Base-by-base conservation (phyloP, 148 eudicot species). In the Rhododendron ferrugineum region DNA sequence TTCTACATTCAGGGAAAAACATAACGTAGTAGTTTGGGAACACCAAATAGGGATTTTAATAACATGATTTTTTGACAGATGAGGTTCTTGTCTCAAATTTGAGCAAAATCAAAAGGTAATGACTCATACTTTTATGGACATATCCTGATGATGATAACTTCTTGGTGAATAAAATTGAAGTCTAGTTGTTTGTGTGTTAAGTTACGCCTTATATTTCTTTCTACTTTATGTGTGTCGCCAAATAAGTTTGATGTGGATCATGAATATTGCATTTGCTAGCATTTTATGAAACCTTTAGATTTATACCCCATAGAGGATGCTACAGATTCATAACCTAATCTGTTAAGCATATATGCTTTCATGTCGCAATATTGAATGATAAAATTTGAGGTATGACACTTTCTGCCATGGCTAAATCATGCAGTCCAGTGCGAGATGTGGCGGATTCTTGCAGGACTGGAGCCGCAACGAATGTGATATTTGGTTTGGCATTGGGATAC, bases 381-480 rank as follows among this genome's bases (percentile, higher is more conserved):
- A 1, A 68, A 30, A 37, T 72, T 26, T 47, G 73, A 20, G 72
- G 2, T 8, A 11, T 47, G 78, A 20, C 49, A 14, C 78, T 49
- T 46, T 3, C 52, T 28, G 30, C 47, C 46, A 68, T 83, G 28
- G 44, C 16, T 46, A 47, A 83, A 16, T 68, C 66, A 47, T 68
- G 77, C 78, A 86, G 88, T 52, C 88, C 88, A 16, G 85, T 86
- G 60, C 88, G 50, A 42, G 88, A 86, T 77, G 88, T 86, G 58
- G 88, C 85, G 0, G 88, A 86, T 77, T 74, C 88, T 40, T 86
- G 88, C 66, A 78, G 85, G 50, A 86, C 88, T 22, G 88, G 88
- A 72, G 88, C 88, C 0, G 87, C 88, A 3, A 86, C 88, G n/a
- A 86, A 86, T 75, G 88, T 86, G 64, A 86, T 86, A 32, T 86